These are phyloP conservation scores for Lachancea thermotolerans DNA, from an alignment of 805 yeast genomes.

Conservation along the genomic window DNA sequence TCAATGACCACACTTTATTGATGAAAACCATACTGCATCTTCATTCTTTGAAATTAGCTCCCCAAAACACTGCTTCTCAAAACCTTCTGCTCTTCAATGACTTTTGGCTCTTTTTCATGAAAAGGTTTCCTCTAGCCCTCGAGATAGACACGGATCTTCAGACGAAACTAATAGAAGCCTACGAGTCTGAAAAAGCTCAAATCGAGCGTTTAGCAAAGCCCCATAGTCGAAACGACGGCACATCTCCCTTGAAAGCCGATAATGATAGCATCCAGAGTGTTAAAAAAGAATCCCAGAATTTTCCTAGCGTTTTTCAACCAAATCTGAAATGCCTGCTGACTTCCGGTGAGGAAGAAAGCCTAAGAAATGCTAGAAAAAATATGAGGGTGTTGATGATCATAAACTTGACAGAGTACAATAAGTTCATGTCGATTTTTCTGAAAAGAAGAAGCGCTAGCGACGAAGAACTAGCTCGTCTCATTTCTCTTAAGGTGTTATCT, in stretches of 20 bases:
- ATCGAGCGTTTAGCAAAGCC: slow-evolving; percentile 18
- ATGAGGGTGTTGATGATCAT: slow-evolving; percentile 20
- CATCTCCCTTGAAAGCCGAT: background rate
- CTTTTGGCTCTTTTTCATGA: slow-evolving; percentile 32
- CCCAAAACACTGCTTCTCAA: slow-evolving; percentile 19
- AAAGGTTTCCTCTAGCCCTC: slow-evolving; percentile 24
- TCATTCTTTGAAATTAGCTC: slow-evolving; percentile 19
- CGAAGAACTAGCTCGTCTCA: slow-evolving; percentile 18
- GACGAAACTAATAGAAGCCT: slow-evolving; percentile 20
- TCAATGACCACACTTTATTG: slow-evolving; percentile 33
- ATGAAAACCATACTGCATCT: slow-evolving; percentile 28
- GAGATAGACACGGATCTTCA: slow-evolving; percentile 26
- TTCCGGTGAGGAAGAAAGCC: slow-evolving; percentile 2
- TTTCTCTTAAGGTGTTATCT: slow-evolving; percentile 24
- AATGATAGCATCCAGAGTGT: background rate
- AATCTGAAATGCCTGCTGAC: slow-evolving; percentile 20
- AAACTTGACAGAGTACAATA: slow-evolving; percentile 24
- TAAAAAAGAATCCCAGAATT: slow-evolving; percentile 11
- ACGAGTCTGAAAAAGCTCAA: slow-evolving; percentile 27
- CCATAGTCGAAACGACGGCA: slow-evolving; percentile 14
- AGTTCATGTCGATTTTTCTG: slow-evolving; percentile 27
- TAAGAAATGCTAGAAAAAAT: slow-evolving; percentile 13
- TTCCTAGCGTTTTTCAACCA: slow-evolving; percentile 27
- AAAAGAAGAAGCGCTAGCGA: slow-evolving; percentile 24
- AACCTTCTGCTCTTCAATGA: slow-evolving; percentile 23